Evolutionary conservation across 116 monocot species (phyloP).

Genomic region (Iris pallida): DNA sequence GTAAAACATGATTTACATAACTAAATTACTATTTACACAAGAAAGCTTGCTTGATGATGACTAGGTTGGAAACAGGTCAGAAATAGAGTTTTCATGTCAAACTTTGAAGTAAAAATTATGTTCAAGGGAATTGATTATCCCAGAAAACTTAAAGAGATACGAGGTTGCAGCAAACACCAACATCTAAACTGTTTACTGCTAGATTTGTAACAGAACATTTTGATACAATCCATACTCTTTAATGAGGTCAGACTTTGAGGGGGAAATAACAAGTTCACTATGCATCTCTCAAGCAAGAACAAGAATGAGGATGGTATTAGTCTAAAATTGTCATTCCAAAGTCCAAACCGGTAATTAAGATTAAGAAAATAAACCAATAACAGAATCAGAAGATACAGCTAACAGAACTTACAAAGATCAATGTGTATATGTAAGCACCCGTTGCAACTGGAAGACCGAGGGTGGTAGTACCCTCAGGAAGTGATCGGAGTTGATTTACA

Average conservation of each 20-base stretch:
- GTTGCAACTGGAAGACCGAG: conserved; percentile 68
- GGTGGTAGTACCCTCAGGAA: conserved; percentile 51
- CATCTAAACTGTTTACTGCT: no score
- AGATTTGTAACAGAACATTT: no score
- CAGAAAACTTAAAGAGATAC: no score
- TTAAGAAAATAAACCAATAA: conserved; percentile 2
- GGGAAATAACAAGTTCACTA: neutral
- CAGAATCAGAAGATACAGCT: neutral
- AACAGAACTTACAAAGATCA: conserved; percentile 73
- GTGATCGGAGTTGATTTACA: conserved; percentile 76
- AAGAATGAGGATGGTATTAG: neutral
- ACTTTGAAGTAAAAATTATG: neutral
- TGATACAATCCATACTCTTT: no score
- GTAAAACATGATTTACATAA: neutral
- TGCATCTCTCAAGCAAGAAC: conserved; percentile 3
- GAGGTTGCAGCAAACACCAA: no score
- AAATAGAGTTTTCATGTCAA: neutral
- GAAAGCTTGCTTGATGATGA: no score
- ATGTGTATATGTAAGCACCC: conserved; percentile 73
- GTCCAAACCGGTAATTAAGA: neutral
- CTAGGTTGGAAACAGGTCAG: neutral
- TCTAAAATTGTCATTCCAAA: neutral
- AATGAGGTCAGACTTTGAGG: no score
- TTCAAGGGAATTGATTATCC: no score
- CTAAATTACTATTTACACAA: no score